Base-by-base conservation (phyloP, 2,329 filamentous ascomycete species). In the Aureobasidium sp. region DNA sequence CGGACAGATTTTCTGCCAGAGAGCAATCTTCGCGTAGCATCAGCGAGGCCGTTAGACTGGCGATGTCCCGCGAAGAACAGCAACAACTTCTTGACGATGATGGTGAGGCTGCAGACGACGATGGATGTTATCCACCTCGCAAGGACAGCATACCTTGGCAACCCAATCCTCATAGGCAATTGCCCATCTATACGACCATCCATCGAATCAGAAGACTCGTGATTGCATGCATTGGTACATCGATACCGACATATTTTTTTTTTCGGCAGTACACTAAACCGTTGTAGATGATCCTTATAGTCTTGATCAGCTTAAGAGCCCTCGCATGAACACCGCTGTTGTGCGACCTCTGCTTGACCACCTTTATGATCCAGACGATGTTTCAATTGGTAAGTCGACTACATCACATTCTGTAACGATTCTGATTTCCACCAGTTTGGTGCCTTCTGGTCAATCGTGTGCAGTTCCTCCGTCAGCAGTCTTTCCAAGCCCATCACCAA, bases 311-410 rank as follows among this genome's bases (percentile, higher is more conserved):
- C 78, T 95, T 65, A 84, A 87, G 69, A 88, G 91, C 72, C 87
- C 91, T 61, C 84, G 89, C 63, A 91, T 94, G 79, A 94, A 94
- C 71, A 83, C 90, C 56, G 82, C 87, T 1, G 87, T 94, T 48
- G 86, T 94, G 22, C 84, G 90, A 63, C 90, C 90, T 0, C 76
- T 94, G 29, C 89, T 94, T n/a, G 89, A 94, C 71, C 88, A 90
- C 71, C 82, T 93, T 9, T 94, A 91, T 71, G 86, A 89, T 68
- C 81, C 87, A 63, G 82, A 90, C 63, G 90, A 94, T 76, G 86
- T 92, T 42, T 93, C 89, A 1, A 86, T 92, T 61, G 82, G 86
- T 87, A 75, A 66, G 79, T 66, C 20, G 34, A 25, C 3, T 5
- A 6, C 11, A 4, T 9, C 4, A n/a, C 6, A 22, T 34, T 11